A percentile compares a stretch with the other conserved stretches of the same genome.
Conservation (phyloP, 2,329 filamentous ascomycete species). For the Xylariaceae sp. region DNA sequence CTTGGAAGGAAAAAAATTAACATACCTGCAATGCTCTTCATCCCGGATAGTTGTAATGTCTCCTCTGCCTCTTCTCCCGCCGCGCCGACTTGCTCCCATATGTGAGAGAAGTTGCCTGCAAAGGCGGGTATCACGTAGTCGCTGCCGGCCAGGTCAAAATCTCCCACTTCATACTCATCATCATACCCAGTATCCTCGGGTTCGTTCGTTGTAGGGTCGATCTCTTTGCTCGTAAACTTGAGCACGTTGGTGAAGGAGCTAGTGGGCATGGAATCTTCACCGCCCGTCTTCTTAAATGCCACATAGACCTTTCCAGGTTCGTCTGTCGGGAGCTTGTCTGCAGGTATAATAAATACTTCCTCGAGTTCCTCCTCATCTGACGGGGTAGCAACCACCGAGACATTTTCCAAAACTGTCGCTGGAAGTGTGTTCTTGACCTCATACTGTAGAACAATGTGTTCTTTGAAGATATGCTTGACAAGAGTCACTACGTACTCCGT, state of each 20-base stretch:
- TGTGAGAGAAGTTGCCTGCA: conserved; percentile 91
- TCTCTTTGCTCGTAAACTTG: conserved; percentile 98
- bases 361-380: conserved; percentile 82
- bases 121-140: conserved; percentile 95
- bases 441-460: conserved; percentile 94
- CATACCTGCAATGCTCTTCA: conserved; percentile 92
- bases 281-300: conserved; percentile 84
- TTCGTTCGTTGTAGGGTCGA: conserved; percentile 91
- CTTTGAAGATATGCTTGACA: conserved; percentile 97
- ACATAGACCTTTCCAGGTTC: conserved; percentile 95
- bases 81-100: conserved; percentile 94
- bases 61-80: conserved; percentile 88
- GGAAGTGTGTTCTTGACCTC: conserved; percentile 97
- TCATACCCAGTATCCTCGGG: conserved; percentile 93
- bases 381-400: conserved; percentile 81
- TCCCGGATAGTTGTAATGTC: conserved; percentile 83
- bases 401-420: conserved; percentile 88
- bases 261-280: conserved; percentile 77
- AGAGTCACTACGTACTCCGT: conserved; percentile 95
- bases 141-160: conserved; percentile 87
- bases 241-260: conserved; percentile 89
- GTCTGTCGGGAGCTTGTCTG: conserved; percentile 80
- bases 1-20: conserved; percentile 36
- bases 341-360: conserved; percentile 93
- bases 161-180: conserved; percentile 96